Evolutionary conservation across 2,329 filamentous ascomycete genomes (phyloP), one percentile per base, ranked within the genome.

Genomic region (Pseudocercospora fijiensis): DNA sequence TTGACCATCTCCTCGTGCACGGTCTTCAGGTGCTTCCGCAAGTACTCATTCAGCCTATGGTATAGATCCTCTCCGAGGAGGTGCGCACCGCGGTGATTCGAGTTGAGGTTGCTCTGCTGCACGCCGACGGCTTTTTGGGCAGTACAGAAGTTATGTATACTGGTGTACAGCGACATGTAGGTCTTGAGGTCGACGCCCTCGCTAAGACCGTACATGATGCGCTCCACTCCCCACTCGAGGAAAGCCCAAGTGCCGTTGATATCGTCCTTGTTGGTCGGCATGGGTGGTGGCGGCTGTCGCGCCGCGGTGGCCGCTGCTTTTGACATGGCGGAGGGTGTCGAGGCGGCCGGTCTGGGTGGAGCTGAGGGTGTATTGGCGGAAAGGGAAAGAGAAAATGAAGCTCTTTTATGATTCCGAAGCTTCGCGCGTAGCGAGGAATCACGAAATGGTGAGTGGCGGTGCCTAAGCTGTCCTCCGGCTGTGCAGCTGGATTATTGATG

Each of bases 111-210:
- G 75, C 76, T 72, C 81, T 70, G 72, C 78, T 76, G 68, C 74
- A 78, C 78, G 69, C 86, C 85, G 51, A 93, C 88, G 0, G 92
- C 92, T 77, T 98, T 98, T 78, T 98, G 95, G 24, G 95, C 96
- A 62, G 95, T 99, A 78, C 95, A 99, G 79, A 99, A 99, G 81
- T 99, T 97, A 81, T 99, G 95, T 57, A 99, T 95, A 65, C 93
- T 92, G 59, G 94, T 97, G 80, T 98, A 98, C 65, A 97, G 88
- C 62, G 91, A 92, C 94, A 98, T 97, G 80, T 98, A 98, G 83
- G 91, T 94, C 72, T 90, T 87, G 88, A 98, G 92, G 74, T 97
- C 93, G 79, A 99, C 90, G 65, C 95, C 95, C 69, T 92, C 90
- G 73, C 94, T 90, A 27, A 98, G 84, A 74, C 96, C 90, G 71